These are phyloP conservation scores for Yamadazyma triangularis DNA, from an alignment of 1,139 yeast species.

Conservation along the genomic window DNA sequence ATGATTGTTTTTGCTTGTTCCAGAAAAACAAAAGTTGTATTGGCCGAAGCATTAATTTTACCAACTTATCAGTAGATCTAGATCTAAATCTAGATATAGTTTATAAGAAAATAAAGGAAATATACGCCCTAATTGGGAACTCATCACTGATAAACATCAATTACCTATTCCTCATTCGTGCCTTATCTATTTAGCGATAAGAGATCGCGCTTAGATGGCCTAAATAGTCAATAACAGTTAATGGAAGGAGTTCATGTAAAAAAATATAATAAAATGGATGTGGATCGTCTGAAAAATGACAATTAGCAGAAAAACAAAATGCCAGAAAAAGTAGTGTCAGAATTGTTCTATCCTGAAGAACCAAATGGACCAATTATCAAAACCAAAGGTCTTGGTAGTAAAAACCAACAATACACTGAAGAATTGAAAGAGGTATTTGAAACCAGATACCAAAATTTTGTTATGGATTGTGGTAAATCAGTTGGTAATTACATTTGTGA, in stretches of 20 bases:
- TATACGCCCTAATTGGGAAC: not conserved
- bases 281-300: not conserved
- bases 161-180: not conserved
- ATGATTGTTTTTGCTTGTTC: slow-evolving; percentile 40
- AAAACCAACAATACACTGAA: slow-evolving; percentile 36
- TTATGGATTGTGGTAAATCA: slow-evolving; percentile 66
- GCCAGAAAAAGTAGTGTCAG: slow-evolving; percentile 3
- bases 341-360: no score
- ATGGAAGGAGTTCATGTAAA: not conserved
- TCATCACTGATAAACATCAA: not conserved
- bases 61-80: slow-evolving; percentile 40
- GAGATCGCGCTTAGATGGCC: not conserved
- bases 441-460: slow-evolving; percentile 61
- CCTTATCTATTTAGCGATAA: not conserved
- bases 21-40: slow-evolving; percentile 42
- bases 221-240: not conserved
- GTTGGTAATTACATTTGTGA: slow-evolving; percentile 69
- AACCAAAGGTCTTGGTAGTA: no score
- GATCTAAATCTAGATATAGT: not conserved
- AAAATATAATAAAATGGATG: not conserved
- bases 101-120: not conserved
- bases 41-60: slow-evolving; percentile 43
- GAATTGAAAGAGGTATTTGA: slow-evolving; percentile 55
- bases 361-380: no score
- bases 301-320: not conserved